phyloP scores from a whole-genome alignment of 106 monocot species.

The Amphibolis antarctica region DNA sequence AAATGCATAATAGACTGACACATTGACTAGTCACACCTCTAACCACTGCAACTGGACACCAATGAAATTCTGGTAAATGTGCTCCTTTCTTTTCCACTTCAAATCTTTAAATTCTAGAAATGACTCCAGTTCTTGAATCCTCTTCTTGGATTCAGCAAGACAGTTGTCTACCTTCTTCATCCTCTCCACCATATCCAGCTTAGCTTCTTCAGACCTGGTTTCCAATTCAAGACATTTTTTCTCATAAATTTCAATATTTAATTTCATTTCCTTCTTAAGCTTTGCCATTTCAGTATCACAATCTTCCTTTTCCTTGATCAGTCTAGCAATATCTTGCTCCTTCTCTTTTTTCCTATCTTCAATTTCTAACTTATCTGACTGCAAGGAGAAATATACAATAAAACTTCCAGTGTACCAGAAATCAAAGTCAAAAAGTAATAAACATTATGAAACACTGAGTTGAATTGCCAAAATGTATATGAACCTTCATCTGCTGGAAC shows the following conservation, averaged over 20 bases:
- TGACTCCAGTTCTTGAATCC: constrained; percentile 41
- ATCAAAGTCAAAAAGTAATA: too few relatives aligned
- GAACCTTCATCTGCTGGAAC: constrained; percentile 30
- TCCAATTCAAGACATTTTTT: constrained; percentile 32
- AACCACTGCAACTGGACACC: constrained; percentile 40
- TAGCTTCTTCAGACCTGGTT: constrained; percentile 22
- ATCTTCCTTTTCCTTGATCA: constrained; percentile 67
- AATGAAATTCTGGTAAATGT: constrained; percentile 42
- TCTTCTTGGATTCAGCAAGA: constrained; percentile 48
- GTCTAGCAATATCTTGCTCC: constrained; percentile 45
- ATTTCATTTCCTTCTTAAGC: constrained; percentile 49
- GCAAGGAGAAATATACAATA: neutral
- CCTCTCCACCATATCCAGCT: constrained; percentile 23
- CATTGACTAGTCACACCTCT: constrained; percentile 33
- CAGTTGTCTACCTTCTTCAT: constrained; percentile 41
- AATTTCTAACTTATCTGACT: constrained; percentile 51
- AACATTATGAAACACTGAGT: too few relatives aligned
- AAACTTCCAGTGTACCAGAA: neutral
- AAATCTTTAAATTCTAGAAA: constrained; percentile 40
- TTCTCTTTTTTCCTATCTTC: constrained; percentile 55
- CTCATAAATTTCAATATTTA: constrained; percentile 38
- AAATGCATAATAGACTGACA: too few relatives aligned
- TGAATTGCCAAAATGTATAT: neutral
- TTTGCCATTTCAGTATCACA: constrained; percentile 41
- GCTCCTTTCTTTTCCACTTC: constrained; percentile 62